These are phyloP conservation scores for Vitis hybrid DNA, from an alignment of 177 flowering plant species.

Conservation along the genomic window DNA sequence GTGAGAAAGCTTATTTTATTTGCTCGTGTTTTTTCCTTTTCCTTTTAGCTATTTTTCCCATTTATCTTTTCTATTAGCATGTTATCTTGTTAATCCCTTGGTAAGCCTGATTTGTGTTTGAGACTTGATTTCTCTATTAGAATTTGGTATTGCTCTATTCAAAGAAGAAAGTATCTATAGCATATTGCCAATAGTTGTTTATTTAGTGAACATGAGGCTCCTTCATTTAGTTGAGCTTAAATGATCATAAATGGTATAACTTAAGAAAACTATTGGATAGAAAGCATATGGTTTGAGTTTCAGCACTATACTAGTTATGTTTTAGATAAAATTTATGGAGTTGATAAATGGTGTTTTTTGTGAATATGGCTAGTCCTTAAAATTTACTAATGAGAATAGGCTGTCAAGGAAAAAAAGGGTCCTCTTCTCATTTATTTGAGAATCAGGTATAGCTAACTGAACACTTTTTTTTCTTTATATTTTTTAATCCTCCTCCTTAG, in stretches of 20 bases:
- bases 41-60: background rate
- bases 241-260: background rate
- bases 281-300: background rate
- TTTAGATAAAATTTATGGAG: background rate
- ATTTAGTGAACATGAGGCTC: background rate
- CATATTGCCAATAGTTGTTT: background rate
- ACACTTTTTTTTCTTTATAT: background rate
- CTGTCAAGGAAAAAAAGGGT: background rate
- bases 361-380: background rate
- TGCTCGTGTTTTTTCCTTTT: background rate
- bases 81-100: background rate
- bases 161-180: background rate
- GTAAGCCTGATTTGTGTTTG: background rate
- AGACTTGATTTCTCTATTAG: background rate
- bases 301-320: background rate
- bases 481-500: background rate
- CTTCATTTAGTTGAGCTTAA: background rate
- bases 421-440: background rate
- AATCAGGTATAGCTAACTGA: background rate
- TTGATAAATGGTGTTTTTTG: background rate
- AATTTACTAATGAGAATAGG: background rate
- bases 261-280: background rate
- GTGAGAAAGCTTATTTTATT: conserved; percentile 36
- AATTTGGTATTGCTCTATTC: too few species aligned
- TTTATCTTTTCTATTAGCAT: background rate